Evolutionary conservation across 208 protist genomes (phyloP).

Genomic region (Leishmania aethiopica): DNA sequence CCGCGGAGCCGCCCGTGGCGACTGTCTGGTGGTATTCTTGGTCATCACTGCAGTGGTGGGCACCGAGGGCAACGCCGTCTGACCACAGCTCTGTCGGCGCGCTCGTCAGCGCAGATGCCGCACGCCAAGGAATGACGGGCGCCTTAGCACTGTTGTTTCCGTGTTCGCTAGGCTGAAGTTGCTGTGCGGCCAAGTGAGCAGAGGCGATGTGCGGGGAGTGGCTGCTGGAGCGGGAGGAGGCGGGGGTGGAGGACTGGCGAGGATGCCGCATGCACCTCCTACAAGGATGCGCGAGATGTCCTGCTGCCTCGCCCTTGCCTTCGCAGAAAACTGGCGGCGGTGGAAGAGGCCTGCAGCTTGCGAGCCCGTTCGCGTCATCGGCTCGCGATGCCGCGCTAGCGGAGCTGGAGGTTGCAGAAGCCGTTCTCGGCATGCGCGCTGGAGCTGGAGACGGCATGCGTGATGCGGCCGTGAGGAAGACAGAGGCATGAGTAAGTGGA

Average conservation of each 20-base stretch:
- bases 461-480: background rate
- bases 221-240: background rate
- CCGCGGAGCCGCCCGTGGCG: background rate
- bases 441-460: background rate
- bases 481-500: background rate
- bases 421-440: background rate
- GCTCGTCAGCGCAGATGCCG: background rate
- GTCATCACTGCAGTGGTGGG: background rate
- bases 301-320: background rate
- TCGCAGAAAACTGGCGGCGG: background rate
- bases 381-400: background rate
- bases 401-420: background rate
- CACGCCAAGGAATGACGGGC: conserved; percentile 13
- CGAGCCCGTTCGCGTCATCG: conserved; percentile 1
- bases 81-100: background rate
- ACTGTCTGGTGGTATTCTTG: background rate
- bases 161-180: background rate
- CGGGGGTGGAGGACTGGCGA: background rate
- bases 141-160: background rate
- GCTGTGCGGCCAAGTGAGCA: background rate
- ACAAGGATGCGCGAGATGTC: background rate
- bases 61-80: background rate
- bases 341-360: background rate
- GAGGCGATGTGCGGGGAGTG: background rate
- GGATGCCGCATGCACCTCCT: background rate